Base-by-base conservation (phyloP, 164 flowering plant genomes). In the Warburgia ugandensis region DNA sequence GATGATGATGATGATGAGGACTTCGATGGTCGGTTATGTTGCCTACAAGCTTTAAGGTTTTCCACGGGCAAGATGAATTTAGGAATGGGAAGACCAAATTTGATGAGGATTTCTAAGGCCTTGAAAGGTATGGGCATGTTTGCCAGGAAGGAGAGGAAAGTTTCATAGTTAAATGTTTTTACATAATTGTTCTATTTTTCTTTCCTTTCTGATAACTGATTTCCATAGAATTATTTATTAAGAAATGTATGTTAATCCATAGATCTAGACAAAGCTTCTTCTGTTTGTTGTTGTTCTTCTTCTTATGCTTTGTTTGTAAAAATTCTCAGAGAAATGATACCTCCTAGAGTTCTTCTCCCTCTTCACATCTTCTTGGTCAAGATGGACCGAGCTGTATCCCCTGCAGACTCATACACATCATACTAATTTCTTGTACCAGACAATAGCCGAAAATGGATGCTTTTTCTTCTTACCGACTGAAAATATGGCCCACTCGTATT, bases 31-130 rank as follows among this genome's bases (percentile, higher is more conserved):
- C 70, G 77, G 43, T 11, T 85, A 41, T 91, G 98, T 45, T 92
- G 98, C 50, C 64, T 91, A 19, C 91, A 83, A 43, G 94, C 98
- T 7, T 48, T 91, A 58, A 87, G 73, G 36, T 74, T 86, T 55
- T 84, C 96, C 17, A 68, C 95, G 0, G 81, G 86, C 70, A 91
- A 83, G 77, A 77, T 84, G 86, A 83, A 80, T 62, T 46, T 86
- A 63, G 89, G 94, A 19, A 74, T 90, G 73, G 72, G 79, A 39
- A 79, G 67, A 67, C 79, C 86, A 1, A 80, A 64, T 63, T 61
- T 90, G 48, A 55, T 75, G 29, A 83, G 62, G 66, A 45, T 91
- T 50, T 73, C 94, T 7, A 84, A 81, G 61, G 84, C 83, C 3
- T 46, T 91, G 41, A 84, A 77, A 56, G 88, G 96, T n/a, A 29